Evolutionary conservation across 331 rosid species (phyloP), one percentile per base, ranked within the genome.

Genomic region (Telfairia occidentalis): DNA sequence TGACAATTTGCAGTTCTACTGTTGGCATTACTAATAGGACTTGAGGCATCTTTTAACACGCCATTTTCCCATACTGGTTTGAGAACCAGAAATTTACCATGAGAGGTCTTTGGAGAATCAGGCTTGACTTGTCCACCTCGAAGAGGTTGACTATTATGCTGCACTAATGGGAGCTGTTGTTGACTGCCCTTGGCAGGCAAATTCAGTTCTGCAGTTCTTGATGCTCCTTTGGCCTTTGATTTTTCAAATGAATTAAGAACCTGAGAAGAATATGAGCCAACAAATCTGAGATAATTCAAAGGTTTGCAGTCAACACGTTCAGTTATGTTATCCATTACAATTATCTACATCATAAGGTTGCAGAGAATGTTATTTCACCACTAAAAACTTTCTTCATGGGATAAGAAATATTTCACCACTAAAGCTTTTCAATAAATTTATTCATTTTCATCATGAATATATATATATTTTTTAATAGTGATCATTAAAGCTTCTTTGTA

Each of bases 31-130:
- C 61, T 80, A 77, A 91, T 79, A 54, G 87, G 97, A 78, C 86
- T 84, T 61, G 93, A 71, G 53, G 79, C 83, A 76, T 92, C 99
- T 85, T 90, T 95, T 1, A 45, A 26, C 49, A 77, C 81, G 54
- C 93, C 99, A 78, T 90, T 90, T 82, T 95, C 97, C 96, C 97
- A 85, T 9, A 84, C 94, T 42, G 90, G 92, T 83, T 89, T 91
- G 30, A 95, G 96, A 80, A 91, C 98, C 79, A 86, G 89, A 67
- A 88, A 91, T 88, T 95, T 95, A 48, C 96, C 96, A 61, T 78
- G 89, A 35, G 96, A 83, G 77, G 96, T 78, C 89, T 91, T 91
- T 0, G 96, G 86, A 83, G 89, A 50, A 78, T 91, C 98, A 2
- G 84, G 73, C 83, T 91, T 95, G 77, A 74, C 84, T 81, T 83